Percentiles rank a stretch among this genome's conserved stretches.
These are phyloP conservation scores for Bimuria novae-zelandiae DNA, from an alignment of 2,329 filamentous ascomycete genomes.

Conservation along the genomic window DNA sequence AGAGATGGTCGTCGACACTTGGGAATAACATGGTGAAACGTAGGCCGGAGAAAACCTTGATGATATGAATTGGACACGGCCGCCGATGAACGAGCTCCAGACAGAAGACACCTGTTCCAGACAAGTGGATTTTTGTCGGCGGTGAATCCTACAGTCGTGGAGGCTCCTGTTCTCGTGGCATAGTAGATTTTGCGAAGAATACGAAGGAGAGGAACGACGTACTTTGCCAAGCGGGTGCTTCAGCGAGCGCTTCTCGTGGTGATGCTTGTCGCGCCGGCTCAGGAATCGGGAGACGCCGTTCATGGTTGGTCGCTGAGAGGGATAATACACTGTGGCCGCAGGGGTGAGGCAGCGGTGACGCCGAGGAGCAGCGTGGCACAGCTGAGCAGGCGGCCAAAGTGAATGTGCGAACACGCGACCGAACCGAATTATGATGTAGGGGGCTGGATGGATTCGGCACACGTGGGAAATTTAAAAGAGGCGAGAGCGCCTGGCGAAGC, in stretches of 20 bases:
- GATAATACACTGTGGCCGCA: constrained; percentile 20
- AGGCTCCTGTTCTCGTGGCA: constrained; percentile 15
- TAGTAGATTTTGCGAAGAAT: constrained; percentile 19
- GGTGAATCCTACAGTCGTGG: constrained; percentile 10
- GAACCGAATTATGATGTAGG: not conserved
- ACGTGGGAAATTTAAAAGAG: not conserved
- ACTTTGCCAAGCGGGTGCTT: constrained; percentile 42
- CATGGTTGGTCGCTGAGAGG: constrained; percentile 38
- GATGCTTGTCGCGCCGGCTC: constrained; percentile 67
- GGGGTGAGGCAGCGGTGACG: constrained; percentile 16
- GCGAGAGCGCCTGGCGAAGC: not conserved
- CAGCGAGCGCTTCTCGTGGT: constrained; percentile 42
- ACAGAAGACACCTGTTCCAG: constrained; percentile 28
- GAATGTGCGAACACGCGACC: not conserved
- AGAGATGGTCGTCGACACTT: constrained; percentile 17
- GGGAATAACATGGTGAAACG: constrained; percentile 14
- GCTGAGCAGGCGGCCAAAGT: constrained; percentile 9
- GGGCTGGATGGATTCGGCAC: constrained; percentile 17
- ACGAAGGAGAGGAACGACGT: constrained; percentile 24
- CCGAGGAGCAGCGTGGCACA: constrained; percentile 15
- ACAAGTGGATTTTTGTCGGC: constrained; percentile 20
- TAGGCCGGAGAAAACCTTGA: constrained; percentile 22
- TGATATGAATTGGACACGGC: constrained; percentile 27
- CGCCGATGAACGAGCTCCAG: constrained; percentile 17
- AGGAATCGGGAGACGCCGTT: constrained; percentile 67